Evolutionary conservation across 345 rosid genomes (phyloP).

Genomic region (Durio zibethinus): DNA sequence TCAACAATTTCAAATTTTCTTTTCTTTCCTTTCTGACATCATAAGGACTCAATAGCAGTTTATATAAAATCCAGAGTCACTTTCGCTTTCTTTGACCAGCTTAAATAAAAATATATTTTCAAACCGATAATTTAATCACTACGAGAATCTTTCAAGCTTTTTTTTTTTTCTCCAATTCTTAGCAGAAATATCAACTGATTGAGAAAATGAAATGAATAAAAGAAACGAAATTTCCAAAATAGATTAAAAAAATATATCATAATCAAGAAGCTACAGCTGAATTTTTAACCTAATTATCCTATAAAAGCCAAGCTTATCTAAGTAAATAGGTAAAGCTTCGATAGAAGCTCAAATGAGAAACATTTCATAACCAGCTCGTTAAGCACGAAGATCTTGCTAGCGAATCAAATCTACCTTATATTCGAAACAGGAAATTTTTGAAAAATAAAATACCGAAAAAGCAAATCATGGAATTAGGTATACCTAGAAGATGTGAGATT

Average conservation of each 20-base stretch:
- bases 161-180: background rate
- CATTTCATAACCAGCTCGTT: background rate
- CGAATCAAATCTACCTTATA: background rate
- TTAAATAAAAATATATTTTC: background rate
- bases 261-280: background rate
- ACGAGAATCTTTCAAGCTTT: background rate
- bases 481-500: constrained; percentile 69
- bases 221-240: background rate
- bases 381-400: background rate
- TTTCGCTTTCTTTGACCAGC: background rate
- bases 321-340: background rate
- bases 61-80: background rate
- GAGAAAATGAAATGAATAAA: background rate
- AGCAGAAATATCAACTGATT: background rate
- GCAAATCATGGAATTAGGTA: background rate
- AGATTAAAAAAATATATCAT: background rate
- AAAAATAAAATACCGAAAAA: background rate
- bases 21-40: background rate
- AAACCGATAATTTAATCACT: background rate
- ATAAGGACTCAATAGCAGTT: background rate
- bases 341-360: background rate
- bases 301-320: background rate
- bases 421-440: background rate
- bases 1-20: background rate
- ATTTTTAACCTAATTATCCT: background rate